Conservation (phyloP, 208 protist species). For the Sergeia podlipaevii region DNA sequence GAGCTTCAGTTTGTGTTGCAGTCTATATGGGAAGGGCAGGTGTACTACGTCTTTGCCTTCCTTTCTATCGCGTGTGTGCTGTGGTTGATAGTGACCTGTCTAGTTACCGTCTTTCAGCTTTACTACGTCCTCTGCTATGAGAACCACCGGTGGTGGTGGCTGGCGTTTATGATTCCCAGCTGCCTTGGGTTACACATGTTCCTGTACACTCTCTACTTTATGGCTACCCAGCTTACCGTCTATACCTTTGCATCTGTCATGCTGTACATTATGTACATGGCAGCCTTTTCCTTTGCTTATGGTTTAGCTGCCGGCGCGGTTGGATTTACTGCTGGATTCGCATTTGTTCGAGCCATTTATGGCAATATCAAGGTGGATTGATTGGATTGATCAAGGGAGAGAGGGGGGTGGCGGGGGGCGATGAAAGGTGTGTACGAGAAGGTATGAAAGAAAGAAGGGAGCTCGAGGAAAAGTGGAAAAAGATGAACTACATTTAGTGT, state of each 20-base stretch:
- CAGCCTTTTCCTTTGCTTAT: constrained; percentile 67
- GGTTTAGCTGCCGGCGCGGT: constrained; percentile 78
- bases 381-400: constrained; percentile 4
- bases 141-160: constrained; percentile 99
- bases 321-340: constrained; percentile 66
- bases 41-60: constrained; percentile 99
- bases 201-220: constrained; percentile 91
- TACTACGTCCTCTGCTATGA: constrained; percentile 98
- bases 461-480: background rate
- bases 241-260: constrained; percentile 60
- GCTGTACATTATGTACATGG: constrained; percentile 91
- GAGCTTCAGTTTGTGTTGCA: constrained; percentile 98
- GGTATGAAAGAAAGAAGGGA: background rate
- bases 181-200: constrained; percentile 93
- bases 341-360: constrained; percentile 87
- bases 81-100: constrained; percentile 92
- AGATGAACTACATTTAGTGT: background rate
- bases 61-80: constrained; percentile 96
- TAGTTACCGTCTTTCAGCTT: constrained; percentile 97
- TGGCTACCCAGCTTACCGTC: constrained; percentile 68
- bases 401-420: background rate
- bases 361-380: constrained; percentile 75
- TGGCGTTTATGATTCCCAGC: constrained; percentile 91
- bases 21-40: constrained; percentile 90
- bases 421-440: background rate